A percentile compares a stretch with the other conserved stretches of the same genome.
Conservation (phyloP, 495 filamentous ascomycete species). For the Parachaetomium inaequale region DNA sequence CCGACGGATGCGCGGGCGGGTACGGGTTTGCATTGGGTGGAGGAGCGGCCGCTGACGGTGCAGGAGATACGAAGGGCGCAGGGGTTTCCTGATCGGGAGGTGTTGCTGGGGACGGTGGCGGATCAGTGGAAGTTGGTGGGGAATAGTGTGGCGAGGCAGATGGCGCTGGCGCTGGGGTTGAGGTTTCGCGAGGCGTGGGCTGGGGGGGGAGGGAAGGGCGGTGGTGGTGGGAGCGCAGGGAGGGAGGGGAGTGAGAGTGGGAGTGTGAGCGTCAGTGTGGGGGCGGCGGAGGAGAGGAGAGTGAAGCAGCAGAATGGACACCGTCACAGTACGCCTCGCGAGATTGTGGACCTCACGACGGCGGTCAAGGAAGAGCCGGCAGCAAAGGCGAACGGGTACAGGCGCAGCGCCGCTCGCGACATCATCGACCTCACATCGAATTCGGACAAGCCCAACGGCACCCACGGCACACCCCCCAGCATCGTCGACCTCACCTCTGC, state of each 20-base stretch:
- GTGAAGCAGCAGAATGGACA: not conserved
- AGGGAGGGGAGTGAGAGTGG: not conserved
- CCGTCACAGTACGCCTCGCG: not conserved
- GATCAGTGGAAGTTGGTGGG: slow-evolving; percentile 62
- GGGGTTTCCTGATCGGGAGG: slow-evolving; percentile 62
- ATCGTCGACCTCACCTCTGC: not conserved
- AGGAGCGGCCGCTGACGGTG: slow-evolving; percentile 54
- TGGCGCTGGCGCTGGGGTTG: slow-evolving; percentile 60
- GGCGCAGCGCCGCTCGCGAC: not conserved
- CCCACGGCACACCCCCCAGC: not conserved
- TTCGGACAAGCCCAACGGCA: not conserved
- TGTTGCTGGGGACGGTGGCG: slow-evolving; percentile 53
- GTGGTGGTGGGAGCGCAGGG: not conserved
- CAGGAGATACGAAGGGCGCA: slow-evolving; percentile 64
- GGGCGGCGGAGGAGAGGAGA: not conserved
- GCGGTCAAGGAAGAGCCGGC: not conserved
- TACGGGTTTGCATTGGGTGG: slow-evolving; percentile 55
- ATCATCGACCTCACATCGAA: slow-evolving; percentile 1
- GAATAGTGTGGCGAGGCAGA: slow-evolving; percentile 65
- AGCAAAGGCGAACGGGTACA: not conserved
- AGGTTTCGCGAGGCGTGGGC: slow-evolving; percentile 57
- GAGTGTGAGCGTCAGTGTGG: not conserved
- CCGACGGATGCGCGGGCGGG: slow-evolving; percentile 50
- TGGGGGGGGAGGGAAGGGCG: slow-evolving; percentile 29
- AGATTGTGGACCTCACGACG: not conserved